These are phyloP conservation scores for Penicillium bialowiezense DNA, from an alignment of 495 filamentous ascomycete genomes.

Conservation along the genomic window DNA sequence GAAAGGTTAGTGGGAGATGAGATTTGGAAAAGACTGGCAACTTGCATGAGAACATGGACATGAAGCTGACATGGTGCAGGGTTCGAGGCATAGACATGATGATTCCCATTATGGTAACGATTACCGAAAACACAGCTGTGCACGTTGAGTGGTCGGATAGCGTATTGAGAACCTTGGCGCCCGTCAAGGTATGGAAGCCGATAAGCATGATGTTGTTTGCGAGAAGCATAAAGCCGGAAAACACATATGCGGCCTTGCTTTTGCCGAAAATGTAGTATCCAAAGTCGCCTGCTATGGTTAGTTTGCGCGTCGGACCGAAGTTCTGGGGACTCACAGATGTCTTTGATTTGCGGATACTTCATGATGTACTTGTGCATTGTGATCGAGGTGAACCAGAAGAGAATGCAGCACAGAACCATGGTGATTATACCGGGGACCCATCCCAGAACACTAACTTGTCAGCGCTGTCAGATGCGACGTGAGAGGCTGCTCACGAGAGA, in stretches of 20 bases:
- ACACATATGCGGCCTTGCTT: constrained; percentile 32
- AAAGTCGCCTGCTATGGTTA: constrained; percentile 24
- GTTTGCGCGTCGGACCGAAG: too few relatives aligned
- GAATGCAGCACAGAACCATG: constrained; percentile 27
- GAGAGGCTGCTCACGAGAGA: constrained; percentile 30
- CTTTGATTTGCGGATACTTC: constrained; percentile 45
- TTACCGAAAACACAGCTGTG: constrained; percentile 34
- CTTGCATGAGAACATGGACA: constrained; percentile 44
- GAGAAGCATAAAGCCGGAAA: constrained; percentile 37
- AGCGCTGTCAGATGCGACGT: background rate
- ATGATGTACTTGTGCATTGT: constrained; percentile 50
- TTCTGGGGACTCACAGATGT: constrained; percentile 47
- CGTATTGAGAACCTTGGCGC: constrained; percentile 36
- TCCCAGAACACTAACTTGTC: constrained; percentile 34
- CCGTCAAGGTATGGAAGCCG: constrained; percentile 39
- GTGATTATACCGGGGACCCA: constrained; percentile 48
- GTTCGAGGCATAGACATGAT: constrained; percentile 41
- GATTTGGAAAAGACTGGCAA: background rate
- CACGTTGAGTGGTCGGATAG: constrained; percentile 36
- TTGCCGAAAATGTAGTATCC: constrained; percentile 43
- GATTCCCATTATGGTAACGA: constrained; percentile 36
- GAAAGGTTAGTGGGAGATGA: background rate
- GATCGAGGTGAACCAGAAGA: constrained; percentile 44
- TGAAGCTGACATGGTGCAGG: constrained; percentile 41
- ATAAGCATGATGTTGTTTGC: constrained; percentile 41